These are phyloP conservation scores for Beauveria caledonica DNA, from an alignment of 2,329 filamentous ascomycete species.

Conservation along the genomic window DNA sequence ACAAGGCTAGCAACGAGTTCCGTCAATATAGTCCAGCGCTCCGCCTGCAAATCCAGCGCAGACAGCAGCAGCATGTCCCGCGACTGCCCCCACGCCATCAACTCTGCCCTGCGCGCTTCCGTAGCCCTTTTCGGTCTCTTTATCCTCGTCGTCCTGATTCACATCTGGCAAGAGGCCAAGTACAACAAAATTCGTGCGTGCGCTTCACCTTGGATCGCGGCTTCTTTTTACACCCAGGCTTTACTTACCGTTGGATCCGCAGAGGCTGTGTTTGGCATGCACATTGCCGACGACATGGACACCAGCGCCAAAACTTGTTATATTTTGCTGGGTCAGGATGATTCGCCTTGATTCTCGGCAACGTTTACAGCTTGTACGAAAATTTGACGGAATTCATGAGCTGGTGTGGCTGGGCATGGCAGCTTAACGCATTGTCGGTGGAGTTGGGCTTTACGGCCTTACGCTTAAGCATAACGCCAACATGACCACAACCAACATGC, in stretches of 20 bases:
- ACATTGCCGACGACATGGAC: neutral
- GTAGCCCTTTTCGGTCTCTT: constrained; percentile 5
- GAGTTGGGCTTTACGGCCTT: neutral
- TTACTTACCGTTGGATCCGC: neutral
- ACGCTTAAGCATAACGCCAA: constrained; percentile 6
- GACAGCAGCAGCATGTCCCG: neutral
- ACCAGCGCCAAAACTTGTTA: neutral
- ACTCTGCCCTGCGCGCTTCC: neutral
- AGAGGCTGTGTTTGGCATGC: neutral
- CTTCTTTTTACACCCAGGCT: neutral
- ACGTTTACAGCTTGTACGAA: neutral
- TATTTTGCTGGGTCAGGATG: neutral
- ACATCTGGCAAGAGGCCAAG: constrained; percentile 6
- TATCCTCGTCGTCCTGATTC: neutral
- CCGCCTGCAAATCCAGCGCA: neutral
- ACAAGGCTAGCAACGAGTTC: too few species aligned
- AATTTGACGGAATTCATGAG: neutral
- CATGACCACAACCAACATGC: neutral
- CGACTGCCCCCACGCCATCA: neutral
- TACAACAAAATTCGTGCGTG: constrained; percentile 7
- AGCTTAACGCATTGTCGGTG: neutral
- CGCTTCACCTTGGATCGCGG: neutral
- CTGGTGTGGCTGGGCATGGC: neutral
- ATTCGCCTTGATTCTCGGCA: neutral
- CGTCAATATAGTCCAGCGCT: neutral